phyloP scores from a whole-genome alignment of 371 early-diverging fungal genomes.

The Apophysomyces variabilis region DNA sequence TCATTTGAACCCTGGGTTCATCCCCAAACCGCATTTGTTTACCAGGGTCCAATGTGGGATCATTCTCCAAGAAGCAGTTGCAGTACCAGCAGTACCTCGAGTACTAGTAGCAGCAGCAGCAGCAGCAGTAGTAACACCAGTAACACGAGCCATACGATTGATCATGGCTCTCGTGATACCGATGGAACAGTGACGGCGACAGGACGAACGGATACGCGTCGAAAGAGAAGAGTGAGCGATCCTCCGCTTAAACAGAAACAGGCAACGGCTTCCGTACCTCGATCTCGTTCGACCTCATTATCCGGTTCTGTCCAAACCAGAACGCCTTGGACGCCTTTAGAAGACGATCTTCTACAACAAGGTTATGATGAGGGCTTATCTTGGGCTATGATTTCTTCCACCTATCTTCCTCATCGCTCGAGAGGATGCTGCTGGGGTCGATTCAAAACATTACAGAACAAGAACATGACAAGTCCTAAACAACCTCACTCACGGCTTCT shows the following conservation, averaged over 20 bases:
- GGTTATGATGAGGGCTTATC: constrained; percentile 50
- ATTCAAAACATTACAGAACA: constrained; percentile 46
- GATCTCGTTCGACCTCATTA: constrained; percentile 14
- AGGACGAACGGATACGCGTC: constrained; percentile 7
- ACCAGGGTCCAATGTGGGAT: background rate
- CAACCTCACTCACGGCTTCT: constrained; percentile 28
- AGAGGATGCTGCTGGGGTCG: constrained; percentile 55
- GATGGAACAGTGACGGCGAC: constrained; percentile 12
- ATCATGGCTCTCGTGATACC: background rate
- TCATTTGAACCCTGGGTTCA: constrained; percentile 19
- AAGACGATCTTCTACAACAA: constrained; percentile 42
- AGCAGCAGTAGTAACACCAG: background rate
- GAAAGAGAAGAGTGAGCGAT: constrained; percentile 9
- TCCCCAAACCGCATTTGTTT: constrained; percentile 7
- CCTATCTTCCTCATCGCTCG: constrained; percentile 48
- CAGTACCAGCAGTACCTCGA: background rate
- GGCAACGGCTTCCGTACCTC: background rate
- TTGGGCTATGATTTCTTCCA: constrained; percentile 51
- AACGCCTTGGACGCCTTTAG: constrained; percentile 44
- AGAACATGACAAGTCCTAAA: constrained; percentile 33
- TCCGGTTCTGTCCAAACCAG: constrained; percentile 21
- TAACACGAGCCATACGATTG: background rate
- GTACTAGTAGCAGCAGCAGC: background rate
- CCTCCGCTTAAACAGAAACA: background rate
- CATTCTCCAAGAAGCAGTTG: background rate